These are phyloP conservation scores for Seiridium cupressi DNA, from an alignment of 2,329 filamentous ascomycete genomes.

Conservation along the genomic window DNA sequence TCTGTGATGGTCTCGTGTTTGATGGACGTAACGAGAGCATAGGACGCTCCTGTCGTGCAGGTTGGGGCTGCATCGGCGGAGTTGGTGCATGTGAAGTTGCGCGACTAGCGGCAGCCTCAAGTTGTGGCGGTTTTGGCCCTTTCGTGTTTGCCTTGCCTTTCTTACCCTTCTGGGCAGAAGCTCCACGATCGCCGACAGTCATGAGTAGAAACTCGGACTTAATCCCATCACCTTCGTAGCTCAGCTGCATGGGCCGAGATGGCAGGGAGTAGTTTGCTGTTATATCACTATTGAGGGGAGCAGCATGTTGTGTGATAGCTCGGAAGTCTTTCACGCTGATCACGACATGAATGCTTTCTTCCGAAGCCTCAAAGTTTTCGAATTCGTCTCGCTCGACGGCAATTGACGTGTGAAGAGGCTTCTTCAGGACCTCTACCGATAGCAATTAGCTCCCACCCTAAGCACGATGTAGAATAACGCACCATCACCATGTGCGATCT, in stretches of 20 bases:
- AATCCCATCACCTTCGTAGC: constrained; percentile 67
- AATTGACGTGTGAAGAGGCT: constrained; percentile 78
- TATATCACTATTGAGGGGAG: constrained; percentile 64
- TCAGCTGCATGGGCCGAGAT: constrained; percentile 69
- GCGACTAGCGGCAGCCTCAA: constrained; percentile 48
- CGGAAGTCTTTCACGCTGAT: constrained; percentile 83
- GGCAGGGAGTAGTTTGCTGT: constrained; percentile 70
- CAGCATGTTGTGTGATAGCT: constrained; percentile 74
- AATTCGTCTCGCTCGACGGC: constrained; percentile 76
- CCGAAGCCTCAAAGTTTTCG: constrained; percentile 65
- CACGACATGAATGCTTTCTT: constrained; percentile 74
- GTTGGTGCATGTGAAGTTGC: constrained; percentile 30
- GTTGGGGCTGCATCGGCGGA: constrained; percentile 26
- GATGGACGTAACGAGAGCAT: constrained; percentile 34
- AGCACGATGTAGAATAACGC: constrained; percentile 11
- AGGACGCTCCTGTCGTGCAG: constrained; percentile 36
- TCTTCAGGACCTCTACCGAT: constrained; percentile 67
- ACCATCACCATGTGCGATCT: constrained; percentile 68
- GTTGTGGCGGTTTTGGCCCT: constrained; percentile 35
- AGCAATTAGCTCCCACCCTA: constrained; percentile 6
- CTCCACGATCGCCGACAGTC: constrained; percentile 69
- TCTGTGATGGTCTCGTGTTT: constrained; percentile 46
- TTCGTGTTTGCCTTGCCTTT: constrained; percentile 38
- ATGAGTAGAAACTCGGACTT: constrained; percentile 77
- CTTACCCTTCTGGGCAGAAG: constrained; percentile 45